phyloP scores from a whole-genome alignment of 108 stramenopile genomes.

The Discostella pseudostelligera region DNA sequence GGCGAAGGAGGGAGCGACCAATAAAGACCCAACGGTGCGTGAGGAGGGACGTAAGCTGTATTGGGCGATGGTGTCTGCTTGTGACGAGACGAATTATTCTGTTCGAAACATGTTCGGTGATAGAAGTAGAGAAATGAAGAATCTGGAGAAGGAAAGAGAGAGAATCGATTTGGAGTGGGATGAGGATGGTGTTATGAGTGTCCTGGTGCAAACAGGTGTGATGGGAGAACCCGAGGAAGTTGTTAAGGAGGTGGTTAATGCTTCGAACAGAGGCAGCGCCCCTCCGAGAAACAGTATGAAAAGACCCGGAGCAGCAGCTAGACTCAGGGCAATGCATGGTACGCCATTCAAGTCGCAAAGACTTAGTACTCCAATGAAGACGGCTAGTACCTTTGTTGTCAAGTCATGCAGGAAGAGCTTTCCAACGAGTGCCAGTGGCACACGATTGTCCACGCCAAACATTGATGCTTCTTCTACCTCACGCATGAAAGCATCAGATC shows the following conservation, averaged over 20 bases:
- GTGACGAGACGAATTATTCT: constrained; percentile 18
- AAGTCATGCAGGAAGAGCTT: constrained; percentile 4
- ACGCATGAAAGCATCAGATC: neutral
- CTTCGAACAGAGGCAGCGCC: no score
- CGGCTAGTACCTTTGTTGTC: neutral
- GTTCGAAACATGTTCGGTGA: constrained; percentile 28
- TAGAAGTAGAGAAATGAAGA: constrained; percentile 37
- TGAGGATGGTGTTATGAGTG: constrained; percentile 34
- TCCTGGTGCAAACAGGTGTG: constrained; percentile 32
- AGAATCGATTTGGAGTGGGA: constrained; percentile 49
- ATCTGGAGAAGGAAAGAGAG: constrained; percentile 23
- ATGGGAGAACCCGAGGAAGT: neutral
- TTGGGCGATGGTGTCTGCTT: constrained; percentile 43
- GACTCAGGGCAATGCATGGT: constrained; percentile 17
- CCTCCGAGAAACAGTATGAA: constrained; percentile 1
- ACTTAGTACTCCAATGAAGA: constrained; percentile 16
- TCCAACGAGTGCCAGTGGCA: neutral
- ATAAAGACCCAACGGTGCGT: constrained; percentile 49
- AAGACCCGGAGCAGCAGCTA: constrained; percentile 3
- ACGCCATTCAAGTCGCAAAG: constrained; percentile 24
- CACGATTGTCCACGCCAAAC: constrained; percentile 6
- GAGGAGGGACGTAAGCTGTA: constrained; percentile 55
- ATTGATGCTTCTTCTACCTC: no score
- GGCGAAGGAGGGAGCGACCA: constrained; percentile 27
- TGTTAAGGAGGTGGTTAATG: neutral